Base-by-base conservation (phyloP, 768 basidiomycete species). In the Hygrophoropsis aurantiaca region DNA sequence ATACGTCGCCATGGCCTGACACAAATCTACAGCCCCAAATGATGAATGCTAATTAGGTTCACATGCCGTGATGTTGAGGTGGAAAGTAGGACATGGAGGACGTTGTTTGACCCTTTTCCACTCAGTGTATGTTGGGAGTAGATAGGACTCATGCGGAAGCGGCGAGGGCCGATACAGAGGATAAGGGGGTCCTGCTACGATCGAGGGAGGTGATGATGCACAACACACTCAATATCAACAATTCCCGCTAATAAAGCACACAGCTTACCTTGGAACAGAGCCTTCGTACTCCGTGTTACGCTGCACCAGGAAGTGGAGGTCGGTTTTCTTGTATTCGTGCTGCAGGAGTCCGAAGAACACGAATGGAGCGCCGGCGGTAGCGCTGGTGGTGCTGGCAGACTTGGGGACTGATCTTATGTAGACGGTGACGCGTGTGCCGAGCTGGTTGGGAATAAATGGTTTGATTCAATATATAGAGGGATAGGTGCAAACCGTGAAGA, bases 241-340 rank as follows among this genome's bases (percentile, higher is more conserved):
- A n/a, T n/a, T n/a, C n/a, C n/a, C n/a, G n/a, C n/a, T n/a, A n/a
- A n/a, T n/a, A n/a, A n/a, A n/a, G n/a, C n/a, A n/a, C 41, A 30
- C 27, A 13, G n/a, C n/a, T n/a, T 53, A 91, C 92, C 79, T 98
- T 99, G 2, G 97, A 95, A 99, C 89, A 10, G 88, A 85, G 21
- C 79, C 90, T 5, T 80, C 75, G 64, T 91, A 97, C 68, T 99
- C 97, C 2, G 95, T 98, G 57, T 98, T 97, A 24, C 95, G 75
- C 67, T 94, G 94, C 2, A 97, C 80, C 8, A 90, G 83, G 53
- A 98, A 95, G 65, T 98, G 91, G 16, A 94, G 73, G 16, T 92
- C 89, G 5, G 94, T 87, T 54, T 87, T 81, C 70, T 98, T 99
- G 74, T 97, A 94, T 59, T 99, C 97, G 64, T 99, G 94, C 61